Percentiles rank a stretch among this genome's conserved stretches.
phyloP scores from a whole-genome alignment of 2,329 filamentous ascomycete genomes.

The Echinosphaeria canescens region DNA sequence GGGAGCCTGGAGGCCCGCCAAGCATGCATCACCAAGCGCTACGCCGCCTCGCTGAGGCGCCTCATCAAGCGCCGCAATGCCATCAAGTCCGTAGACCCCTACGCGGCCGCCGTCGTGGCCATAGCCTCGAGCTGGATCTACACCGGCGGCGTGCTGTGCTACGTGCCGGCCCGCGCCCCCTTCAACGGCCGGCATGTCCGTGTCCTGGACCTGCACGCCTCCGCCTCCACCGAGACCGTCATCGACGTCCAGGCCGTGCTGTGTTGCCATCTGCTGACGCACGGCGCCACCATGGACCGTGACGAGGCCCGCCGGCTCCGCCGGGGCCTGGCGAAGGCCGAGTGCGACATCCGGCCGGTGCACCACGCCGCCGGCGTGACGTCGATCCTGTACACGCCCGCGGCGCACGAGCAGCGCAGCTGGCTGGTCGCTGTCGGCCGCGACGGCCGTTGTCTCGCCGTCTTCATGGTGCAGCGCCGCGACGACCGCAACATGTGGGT shows the following conservation, averaged over 20 bases:
- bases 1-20: conserved; percentile 11
- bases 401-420: conserved; percentile 13
- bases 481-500: conserved; percentile 39
- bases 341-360: conserved; percentile 29
- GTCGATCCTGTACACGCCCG: conserved; percentile 30
- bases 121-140: conserved; percentile 40
- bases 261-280: too few species aligned
- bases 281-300: too few species aligned
- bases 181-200: conserved; percentile 25
- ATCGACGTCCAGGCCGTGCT: too few species aligned
- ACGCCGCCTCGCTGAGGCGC: conserved; percentile 31
- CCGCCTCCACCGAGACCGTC: conserved; percentile 25
- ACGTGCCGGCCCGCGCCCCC: too few species aligned
- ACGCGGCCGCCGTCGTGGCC: conserved; percentile 34
- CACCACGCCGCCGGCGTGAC: conserved; percentile 34
- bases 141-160: conserved; percentile 40
- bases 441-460: conserved; percentile 9
- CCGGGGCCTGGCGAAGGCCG: too few species aligned
- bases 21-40: conserved; percentile 11
- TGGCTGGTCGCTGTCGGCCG: conserved; percentile 32
- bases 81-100: conserved; percentile 38
- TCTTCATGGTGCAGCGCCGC: conserved; percentile 19
- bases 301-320: too few species aligned
- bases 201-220: conserved; percentile 32
- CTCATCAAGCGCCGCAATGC: conserved; percentile 38